phyloP scores from a whole-genome alignment of 2,329 filamentous ascomycete genomes.

The Leptoxyphium fumago region DNA sequence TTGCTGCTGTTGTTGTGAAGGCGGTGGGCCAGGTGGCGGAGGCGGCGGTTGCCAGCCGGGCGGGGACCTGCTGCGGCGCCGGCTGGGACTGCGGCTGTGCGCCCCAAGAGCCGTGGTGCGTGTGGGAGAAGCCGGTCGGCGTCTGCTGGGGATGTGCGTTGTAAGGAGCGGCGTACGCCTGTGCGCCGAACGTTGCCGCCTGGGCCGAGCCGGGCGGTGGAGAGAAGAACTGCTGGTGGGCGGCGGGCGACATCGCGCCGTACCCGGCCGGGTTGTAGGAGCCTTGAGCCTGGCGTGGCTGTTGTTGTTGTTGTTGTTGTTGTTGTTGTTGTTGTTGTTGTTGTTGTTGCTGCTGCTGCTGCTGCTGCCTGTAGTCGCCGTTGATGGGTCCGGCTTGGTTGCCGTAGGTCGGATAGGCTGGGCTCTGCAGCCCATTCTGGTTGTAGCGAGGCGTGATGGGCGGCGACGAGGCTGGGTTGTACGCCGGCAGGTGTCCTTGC shows the following conservation, averaged over 20 bases:
- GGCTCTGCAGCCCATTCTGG: constrained; percentile 17
- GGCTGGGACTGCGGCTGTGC: constrained; percentile 12
- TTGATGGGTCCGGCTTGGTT: constrained; percentile 10
- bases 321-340: constrained; percentile 1
- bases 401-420: constrained; percentile 9
- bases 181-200: constrained; percentile 11
- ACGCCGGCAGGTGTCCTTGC: constrained; percentile 27
- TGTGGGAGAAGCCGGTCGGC: constrained; percentile 40
- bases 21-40: constrained; percentile 50
- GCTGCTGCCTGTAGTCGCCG: constrained; percentile 1
- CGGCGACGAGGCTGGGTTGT: constrained; percentile 35
- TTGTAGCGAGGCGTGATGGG: constrained; percentile 33
- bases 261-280: constrained; percentile 34
- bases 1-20: constrained; percentile 37
- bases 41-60: constrained; percentile 53
- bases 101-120: constrained; percentile 45
- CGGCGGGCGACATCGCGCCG: constrained; percentile 34
- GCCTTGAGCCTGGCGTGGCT: background rate
- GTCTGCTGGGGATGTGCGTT: constrained; percentile 27
- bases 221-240: constrained; percentile 42
- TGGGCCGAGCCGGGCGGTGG: constrained; percentile 27
- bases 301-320: background rate
- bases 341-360: background rate
- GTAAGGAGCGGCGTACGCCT: constrained; percentile 4
- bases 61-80: constrained; percentile 32